Percentiles rank a stretch among this genome's conserved stretches.
These are phyloP conservation scores for Irpex sp. DNA, from an alignment of 1,284 basidiomycete genomes.

Conservation along the genomic window DNA sequence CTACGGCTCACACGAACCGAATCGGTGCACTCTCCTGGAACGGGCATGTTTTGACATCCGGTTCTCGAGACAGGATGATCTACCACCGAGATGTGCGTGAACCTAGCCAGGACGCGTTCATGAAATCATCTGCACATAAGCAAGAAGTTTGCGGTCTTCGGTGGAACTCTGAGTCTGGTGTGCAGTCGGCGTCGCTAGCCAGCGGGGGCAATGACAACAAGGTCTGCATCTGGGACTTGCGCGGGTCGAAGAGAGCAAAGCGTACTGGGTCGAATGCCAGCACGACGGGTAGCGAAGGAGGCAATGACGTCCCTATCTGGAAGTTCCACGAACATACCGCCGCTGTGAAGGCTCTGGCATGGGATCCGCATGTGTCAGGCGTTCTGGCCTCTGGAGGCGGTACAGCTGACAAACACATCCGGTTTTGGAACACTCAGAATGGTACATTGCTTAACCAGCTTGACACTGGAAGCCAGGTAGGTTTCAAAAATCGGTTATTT, in stretches of 20 bases:
- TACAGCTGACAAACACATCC: constrained; percentile 95
- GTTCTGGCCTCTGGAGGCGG: constrained; percentile 96
- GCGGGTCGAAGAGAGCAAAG: constrained; percentile 51
- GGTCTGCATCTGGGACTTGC: constrained; percentile 92
- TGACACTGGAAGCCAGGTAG: constrained; percentile 90
- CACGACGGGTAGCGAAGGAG: constrained; percentile 34
- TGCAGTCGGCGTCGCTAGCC: constrained; percentile 52
- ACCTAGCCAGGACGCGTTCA: constrained; percentile 66
- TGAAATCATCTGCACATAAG: constrained; percentile 77
- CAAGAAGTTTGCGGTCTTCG: constrained; percentile 97
- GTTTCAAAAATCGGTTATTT: neutral
- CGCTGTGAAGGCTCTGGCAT: constrained; percentile 96
- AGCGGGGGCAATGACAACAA: constrained; percentile 99
- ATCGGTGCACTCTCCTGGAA: constrained; percentile 97
- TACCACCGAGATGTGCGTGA: constrained; percentile 92
- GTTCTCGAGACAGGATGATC: constrained; percentile 88
- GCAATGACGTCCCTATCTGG: constrained; percentile 71
- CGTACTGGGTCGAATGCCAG: constrained; percentile 24
- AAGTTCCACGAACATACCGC: constrained; percentile 96
- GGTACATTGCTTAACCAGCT: constrained; percentile 84
- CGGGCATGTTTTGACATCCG: constrained; percentile 82
- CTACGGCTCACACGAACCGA: constrained; percentile 82
- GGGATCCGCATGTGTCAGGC: constrained; percentile 94
- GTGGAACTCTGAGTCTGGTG: constrained; percentile 73
- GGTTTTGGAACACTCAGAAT: constrained; percentile 94